Evolutionary conservation across 1,139 yeast genomes (phyloP).

Genomic region (Neolecta irregularis): DNA sequence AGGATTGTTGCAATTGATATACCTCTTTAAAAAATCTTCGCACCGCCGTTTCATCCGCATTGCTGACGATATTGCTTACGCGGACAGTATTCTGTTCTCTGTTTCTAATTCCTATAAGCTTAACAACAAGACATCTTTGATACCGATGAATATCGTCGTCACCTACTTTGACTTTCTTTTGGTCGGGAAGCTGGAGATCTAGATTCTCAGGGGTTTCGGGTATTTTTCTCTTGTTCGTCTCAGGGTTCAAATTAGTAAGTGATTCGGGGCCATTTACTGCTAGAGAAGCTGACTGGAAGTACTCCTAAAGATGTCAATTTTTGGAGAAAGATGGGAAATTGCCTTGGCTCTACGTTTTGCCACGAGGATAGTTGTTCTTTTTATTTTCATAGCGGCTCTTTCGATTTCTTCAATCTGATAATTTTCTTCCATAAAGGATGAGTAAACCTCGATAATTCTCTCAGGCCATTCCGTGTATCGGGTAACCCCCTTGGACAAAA

Average conservation of each 20-base stretch:
- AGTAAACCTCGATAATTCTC: constrained; percentile 34
- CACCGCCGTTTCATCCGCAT: constrained; percentile 26
- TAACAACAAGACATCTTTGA: constrained; percentile 12
- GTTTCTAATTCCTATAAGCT: constrained; percentile 26
- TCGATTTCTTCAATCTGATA: constrained; percentile 25
- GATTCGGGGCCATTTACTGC: no score
- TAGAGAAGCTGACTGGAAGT: no score
- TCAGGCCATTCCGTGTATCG: constrained; percentile 37
- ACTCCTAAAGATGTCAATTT: no score
- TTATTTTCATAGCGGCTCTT: constrained; percentile 17
- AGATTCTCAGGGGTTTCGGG: no score
- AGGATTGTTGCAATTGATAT: constrained; percentile 6
- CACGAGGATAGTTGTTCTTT: no score
- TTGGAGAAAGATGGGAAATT: no score
- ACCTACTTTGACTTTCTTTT: constrained; percentile 11
- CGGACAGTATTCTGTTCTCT: constrained; percentile 43
- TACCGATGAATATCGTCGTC: constrained; percentile 4
- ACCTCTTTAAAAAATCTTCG: constrained; percentile 34
- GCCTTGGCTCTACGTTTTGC: no score
- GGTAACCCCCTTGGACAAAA: constrained; percentile 25
- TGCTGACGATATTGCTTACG: constrained; percentile 29
- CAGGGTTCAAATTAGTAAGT: no score
- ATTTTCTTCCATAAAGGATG: constrained; percentile 28
- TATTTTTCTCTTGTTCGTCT: no score
- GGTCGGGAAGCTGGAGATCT: no score